Conservation (phyloP, 495 filamentous ascomycete species). For the Trichoderma asperelloides region DNA sequence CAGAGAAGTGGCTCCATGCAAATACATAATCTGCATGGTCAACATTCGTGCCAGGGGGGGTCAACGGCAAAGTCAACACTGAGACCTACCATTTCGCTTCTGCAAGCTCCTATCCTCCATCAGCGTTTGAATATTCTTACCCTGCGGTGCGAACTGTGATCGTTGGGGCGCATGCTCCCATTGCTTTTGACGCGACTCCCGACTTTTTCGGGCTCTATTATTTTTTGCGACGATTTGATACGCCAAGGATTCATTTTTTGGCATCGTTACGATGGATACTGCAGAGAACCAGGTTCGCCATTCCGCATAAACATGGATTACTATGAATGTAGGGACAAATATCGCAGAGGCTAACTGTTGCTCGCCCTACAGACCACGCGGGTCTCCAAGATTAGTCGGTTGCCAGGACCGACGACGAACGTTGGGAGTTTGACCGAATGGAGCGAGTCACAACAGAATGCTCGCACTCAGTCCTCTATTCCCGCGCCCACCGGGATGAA, state of each 20-base stretch:
- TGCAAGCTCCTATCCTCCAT: background rate
- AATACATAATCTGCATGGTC: background rate
- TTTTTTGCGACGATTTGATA: background rate
- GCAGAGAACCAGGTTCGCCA: constrained; percentile 31
- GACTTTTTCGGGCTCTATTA: background rate
- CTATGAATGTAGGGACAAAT: background rate
- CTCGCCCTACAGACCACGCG: constrained; percentile 1
- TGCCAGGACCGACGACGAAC: constrained; percentile 8
- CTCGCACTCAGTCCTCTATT: constrained; percentile 49
- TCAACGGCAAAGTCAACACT: background rate
- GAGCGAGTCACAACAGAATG: constrained; percentile 58
- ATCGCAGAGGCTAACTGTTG: background rate
- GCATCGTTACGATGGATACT: constrained; percentile 30
- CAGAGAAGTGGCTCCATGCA: background rate
- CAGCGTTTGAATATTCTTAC: background rate
- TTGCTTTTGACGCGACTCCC: background rate
- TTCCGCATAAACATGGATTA: background rate
- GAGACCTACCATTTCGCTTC: constrained; percentile 1
- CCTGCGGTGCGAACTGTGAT: background rate
- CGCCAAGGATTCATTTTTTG: background rate
- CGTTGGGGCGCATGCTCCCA: background rate
- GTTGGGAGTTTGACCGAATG: constrained; percentile 28
- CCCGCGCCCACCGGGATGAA: constrained; percentile 21
- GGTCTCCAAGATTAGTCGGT: constrained; percentile 5
- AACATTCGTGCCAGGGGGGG: background rate